These are phyloP conservation scores for Macrotyloma uniflorum DNA, from an alignment of 306 rosid species.

Conservation along the genomic window DNA sequence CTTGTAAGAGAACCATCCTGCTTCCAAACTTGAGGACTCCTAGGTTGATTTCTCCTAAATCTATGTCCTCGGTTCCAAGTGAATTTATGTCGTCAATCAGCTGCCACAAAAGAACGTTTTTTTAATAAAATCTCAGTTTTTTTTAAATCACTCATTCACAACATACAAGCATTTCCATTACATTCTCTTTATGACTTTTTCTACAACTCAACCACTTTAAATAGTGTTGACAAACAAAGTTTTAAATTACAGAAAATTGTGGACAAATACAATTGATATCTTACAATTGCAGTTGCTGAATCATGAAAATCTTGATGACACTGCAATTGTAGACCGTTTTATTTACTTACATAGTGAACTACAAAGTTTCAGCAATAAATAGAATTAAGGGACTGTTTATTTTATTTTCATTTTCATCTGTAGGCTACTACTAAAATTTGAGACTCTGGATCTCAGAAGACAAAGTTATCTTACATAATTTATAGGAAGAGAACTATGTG, in stretches of 20 bases:
- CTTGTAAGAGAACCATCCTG: constrained; percentile 72
- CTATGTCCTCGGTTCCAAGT: constrained; percentile 43
- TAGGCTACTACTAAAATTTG: background rate
- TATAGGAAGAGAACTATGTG: background rate
- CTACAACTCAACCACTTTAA: background rate
- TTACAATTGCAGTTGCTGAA: no score
- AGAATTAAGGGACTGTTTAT: background rate
- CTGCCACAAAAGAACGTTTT: constrained; percentile 37
- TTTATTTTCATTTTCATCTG: background rate
- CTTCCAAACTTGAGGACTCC: constrained; percentile 56
- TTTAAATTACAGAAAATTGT: background rate
- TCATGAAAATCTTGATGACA: no score
- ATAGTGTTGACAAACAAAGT: background rate
- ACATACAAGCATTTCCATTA: background rate
- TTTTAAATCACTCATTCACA: background rate
- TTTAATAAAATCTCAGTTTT: background rate
- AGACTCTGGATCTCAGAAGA: background rate
- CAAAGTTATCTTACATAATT: background rate
- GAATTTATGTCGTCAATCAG: constrained; percentile 47
- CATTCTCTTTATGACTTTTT: background rate
- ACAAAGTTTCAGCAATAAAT: background rate
- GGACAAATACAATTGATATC: no score
- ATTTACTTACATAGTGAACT: no score
- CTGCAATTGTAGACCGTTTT: no score
- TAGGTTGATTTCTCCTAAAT: constrained; percentile 62